Conservation (phyloP, 352 stramenopile genomes). For the Globisporangium orthogonon region DNA sequence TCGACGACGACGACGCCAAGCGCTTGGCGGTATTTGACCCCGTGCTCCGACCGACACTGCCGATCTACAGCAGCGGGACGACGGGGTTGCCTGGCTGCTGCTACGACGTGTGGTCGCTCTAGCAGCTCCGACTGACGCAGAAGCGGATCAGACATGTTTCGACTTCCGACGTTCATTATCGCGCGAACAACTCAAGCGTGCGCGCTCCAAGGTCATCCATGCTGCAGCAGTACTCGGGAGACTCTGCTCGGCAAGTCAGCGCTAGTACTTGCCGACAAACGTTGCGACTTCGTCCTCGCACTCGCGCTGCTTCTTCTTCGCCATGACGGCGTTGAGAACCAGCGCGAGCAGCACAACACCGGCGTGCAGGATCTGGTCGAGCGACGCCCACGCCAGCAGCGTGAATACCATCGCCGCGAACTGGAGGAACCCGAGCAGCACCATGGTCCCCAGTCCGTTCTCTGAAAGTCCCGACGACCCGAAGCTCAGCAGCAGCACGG, state of each 20-base stretch:
- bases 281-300: conserved; percentile 23
- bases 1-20: conserved; percentile 28
- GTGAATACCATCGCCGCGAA: conserved; percentile 29
- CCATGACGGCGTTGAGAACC: conserved; percentile 19
- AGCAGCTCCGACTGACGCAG: not conserved
- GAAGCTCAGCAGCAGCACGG: conserved; percentile 34
- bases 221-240: no score
- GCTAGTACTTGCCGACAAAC: conserved; percentile 19
- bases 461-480: conserved; percentile 20
- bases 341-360: conserved; percentile 25
- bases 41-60: conserved; percentile 12
- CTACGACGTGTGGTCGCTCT: conserved; percentile 34
- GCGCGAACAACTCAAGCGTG: no score
- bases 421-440: conserved; percentile 33
- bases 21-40: conserved; percentile 18
- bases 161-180: not conserved
- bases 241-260: not conserved
- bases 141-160: not conserved
- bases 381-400: conserved; percentile 23
- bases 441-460: conserved; percentile 32
- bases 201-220: no score
- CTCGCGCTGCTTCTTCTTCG: conserved; percentile 19
- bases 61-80: conserved; percentile 30
- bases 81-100: conserved; percentile 43
- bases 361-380: conserved; percentile 28